A percentile compares a stretch with the other conserved stretches of the same genome.
Evolutionary conservation across 73 alveolate genomes (phyloP).

Genomic region (Paramecium sonneborni): DNA sequence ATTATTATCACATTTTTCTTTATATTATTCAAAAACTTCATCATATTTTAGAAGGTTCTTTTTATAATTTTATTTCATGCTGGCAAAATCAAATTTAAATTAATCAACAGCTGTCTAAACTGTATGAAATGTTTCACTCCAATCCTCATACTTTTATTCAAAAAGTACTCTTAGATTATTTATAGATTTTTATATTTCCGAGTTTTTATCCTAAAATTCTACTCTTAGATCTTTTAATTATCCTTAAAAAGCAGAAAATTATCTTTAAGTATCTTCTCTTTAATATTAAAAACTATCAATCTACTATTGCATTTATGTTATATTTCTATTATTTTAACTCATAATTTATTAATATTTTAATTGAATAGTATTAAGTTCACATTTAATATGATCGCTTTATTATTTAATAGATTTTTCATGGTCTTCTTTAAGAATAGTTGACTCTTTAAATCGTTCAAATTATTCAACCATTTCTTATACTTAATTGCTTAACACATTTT

Average conservation of each 20-base stretch:
- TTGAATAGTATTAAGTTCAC: neutral
- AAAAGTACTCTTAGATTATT: neutral
- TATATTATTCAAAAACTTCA: neutral
- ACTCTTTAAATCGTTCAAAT: neutral
- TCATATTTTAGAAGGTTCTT: constrained; percentile 7
- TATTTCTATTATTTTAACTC: neutral
- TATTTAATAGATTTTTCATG: neutral
- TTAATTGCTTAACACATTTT: neutral
- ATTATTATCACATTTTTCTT: neutral
- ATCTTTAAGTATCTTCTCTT: neutral
- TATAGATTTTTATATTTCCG: neutral
- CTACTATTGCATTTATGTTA: neutral
- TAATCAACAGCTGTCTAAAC: neutral
- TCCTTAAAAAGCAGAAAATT: neutral
- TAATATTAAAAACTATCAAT: neutral
- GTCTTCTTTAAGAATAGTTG: neutral
- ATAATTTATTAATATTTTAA: neutral
- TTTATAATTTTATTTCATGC: neutral
- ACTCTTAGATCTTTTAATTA: neutral
- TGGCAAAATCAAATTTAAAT: constrained; percentile 1
- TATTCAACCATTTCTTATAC: neutral
- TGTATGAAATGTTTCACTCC: neutral
- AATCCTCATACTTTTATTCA: neutral
- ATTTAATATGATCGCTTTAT: neutral
- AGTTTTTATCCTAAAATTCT: neutral